Base-by-base conservation (phyloP, 495 filamentous ascomycete genomes). In the Jackrogersella multiformis region DNA sequence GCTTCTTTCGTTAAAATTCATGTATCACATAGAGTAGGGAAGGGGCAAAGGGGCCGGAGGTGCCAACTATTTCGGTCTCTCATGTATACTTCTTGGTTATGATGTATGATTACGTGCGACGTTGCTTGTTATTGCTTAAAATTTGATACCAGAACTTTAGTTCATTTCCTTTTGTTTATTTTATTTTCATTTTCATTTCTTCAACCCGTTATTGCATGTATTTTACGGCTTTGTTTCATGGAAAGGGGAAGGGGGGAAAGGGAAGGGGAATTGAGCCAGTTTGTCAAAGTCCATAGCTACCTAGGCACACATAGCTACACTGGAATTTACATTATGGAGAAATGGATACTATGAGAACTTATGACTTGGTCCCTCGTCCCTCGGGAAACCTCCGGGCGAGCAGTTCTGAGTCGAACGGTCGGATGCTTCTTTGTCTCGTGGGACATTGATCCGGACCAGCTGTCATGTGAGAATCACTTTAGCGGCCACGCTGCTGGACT, bases 141-240 rank as follows among this genome's bases (percentile, higher is more conserved):
- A 44, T 45, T 35, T 2, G 64, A 68, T 62, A 68, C 64, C 58
- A 59, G 51, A 44, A 58, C 36, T 65, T 61, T 13, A 35, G 12
- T 44, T 56, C 48, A 10, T 59, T 66, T 64, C 35, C 12, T 52
- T 44, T 42, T 30, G 35, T 24, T 42, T 35, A n/a, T n/a, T 32
- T 26, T 4, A 26, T 5, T 5, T 38, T 9, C n/a, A 13, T 30
- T 30, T 4, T 30, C 4, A 13, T 5, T n/a, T 15, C 8, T 20
- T 21, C n/a, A n/a, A n/a, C n/a, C n/a, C 10, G 10, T 42, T 28
- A 41, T 41, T 30, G 16, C 5, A 16, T 56, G 12, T 10, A 6
- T 24, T 45, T n/a, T n/a, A n/a, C n/a, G n/a, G 15, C 39, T 57
- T 24, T 18, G 6, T 41, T 30, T 48, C 2, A 30, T 26, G 41